phyloP scores from a whole-genome alignment of 805 yeast species.

The Komagataella mondaviorum region DNA sequence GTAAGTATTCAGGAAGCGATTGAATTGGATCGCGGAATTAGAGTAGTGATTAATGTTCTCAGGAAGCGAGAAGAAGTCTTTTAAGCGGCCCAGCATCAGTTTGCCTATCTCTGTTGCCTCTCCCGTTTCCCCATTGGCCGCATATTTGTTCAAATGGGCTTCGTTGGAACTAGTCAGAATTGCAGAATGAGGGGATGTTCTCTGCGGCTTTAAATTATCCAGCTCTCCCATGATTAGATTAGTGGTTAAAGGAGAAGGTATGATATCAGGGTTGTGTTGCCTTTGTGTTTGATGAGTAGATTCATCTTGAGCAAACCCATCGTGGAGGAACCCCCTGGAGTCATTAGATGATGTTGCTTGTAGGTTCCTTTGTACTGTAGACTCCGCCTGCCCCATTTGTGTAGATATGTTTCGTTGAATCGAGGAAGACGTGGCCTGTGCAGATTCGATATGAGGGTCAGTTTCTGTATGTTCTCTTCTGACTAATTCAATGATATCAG shows the following conservation, averaged over 20 bases:
- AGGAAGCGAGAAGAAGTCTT: slow-evolving; percentile 2
- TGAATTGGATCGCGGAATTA: slow-evolving; percentile 1
- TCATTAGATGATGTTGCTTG: background rate
- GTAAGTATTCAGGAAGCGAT: slow-evolving; percentile 1
- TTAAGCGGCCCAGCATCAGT: slow-evolving; percentile 1
- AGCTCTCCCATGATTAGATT: slow-evolving; percentile 2
- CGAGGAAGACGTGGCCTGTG: background rate
- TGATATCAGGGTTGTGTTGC: background rate
- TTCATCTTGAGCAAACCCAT: background rate
- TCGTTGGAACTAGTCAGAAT: background rate
- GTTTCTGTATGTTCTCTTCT: slow-evolving; percentile 7
- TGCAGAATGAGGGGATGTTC: background rate
- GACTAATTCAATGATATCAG: slow-evolving; percentile 18
- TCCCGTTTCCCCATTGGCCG: background rate
- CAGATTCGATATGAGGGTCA: background rate
- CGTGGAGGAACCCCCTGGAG: background rate
- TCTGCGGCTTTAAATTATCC: slow-evolving; percentile 1
- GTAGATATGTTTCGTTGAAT: background rate
- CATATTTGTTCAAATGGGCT: background rate
- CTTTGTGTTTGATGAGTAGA: background rate
- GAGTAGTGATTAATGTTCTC: background rate
- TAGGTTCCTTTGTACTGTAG: background rate
- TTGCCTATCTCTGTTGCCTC: slow-evolving; percentile 1
- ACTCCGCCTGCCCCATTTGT: background rate
- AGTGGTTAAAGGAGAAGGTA: background rate